Evolutionary conservation across 331 rosid species (phyloP).

Genomic region (Prunus yedoensis): DNA sequence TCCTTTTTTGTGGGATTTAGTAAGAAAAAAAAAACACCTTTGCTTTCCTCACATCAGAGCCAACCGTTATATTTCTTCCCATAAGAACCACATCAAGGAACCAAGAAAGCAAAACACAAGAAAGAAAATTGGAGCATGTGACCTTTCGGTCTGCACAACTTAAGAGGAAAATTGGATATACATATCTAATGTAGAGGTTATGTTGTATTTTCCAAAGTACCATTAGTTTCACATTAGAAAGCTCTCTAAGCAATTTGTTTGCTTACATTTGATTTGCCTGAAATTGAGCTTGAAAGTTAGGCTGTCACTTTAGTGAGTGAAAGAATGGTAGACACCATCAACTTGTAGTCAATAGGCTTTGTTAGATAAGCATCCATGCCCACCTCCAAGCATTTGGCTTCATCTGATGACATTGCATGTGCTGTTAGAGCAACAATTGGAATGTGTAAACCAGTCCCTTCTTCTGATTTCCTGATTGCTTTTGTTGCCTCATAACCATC

Average conservation of each 20-base stretch:
- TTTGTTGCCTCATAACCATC: conserved; percentile 98
- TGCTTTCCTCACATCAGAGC: too few relatives aligned
- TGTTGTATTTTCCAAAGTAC: neutral
- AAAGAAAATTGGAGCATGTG: neutral
- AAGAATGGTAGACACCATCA: conserved; percentile 94
- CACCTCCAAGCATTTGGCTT: conserved; percentile 95
- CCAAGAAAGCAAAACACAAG: neutral
- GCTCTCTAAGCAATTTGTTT: neutral
- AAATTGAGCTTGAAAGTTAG: conserved; percentile 26
- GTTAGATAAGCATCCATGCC: conserved; percentile 99
- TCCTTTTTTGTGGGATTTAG: too few relatives aligned
- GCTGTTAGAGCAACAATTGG: conserved; percentile 98
- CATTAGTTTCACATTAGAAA: neutral
- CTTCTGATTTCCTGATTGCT: conserved; percentile 85
- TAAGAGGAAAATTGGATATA: neutral
- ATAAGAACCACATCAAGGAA: neutral
- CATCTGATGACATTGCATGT: conserved; percentile 98
- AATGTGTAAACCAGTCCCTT: conserved; percentile 61
- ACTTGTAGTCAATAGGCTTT: conserved; percentile 93
- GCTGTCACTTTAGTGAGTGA: conserved; percentile 66
- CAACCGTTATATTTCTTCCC: too few relatives aligned
- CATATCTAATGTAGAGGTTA: neutral
- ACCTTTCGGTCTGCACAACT: neutral
- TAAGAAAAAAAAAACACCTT: too few relatives aligned
- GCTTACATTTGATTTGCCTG: neutral